Percentiles rank a stretch among this genome's conserved stretches.
These are phyloP conservation scores for Penicillium riverlandense DNA, from an alignment of 495 filamentous ascomycete species.

Conservation along the genomic window DNA sequence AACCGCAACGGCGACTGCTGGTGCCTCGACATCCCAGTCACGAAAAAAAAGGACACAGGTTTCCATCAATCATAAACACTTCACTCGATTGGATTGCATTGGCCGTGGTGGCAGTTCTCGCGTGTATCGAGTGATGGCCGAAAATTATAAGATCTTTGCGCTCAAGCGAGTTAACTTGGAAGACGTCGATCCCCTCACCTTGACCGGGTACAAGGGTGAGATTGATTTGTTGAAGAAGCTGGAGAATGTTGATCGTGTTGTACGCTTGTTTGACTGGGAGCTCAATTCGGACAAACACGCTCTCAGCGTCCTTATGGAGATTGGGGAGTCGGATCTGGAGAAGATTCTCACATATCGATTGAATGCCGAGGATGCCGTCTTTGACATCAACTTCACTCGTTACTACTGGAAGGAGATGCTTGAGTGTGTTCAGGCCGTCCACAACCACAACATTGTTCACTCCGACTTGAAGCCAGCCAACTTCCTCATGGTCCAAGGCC, in stretches of 20 bases:
- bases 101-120: slow-evolving; percentile 87
- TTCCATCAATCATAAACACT: slow-evolving; percentile 83
- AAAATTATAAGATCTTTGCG: slow-evolving; percentile 90
- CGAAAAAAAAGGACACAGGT: slow-evolving; percentile 72
- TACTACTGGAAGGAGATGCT: slow-evolving; percentile 99
- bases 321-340: slow-evolving; percentile 91
- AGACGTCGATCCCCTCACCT: slow-evolving; percentile 73
- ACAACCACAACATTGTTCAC: slow-evolving; percentile 85
- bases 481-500: slow-evolving; percentile 79
- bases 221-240: slow-evolving; percentile 86
- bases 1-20: slow-evolving; percentile 78
- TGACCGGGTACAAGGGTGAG: slow-evolving; percentile 91
- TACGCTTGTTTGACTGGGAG: slow-evolving; percentile 86
- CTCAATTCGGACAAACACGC: slow-evolving; percentile 82
- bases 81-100: slow-evolving; percentile 80
- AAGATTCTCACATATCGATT: slow-evolving; percentile 70
- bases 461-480: slow-evolving; percentile 95
- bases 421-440: slow-evolving; percentile 84
- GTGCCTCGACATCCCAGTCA: slow-evolving; percentile 64
- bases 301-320: slow-evolving; percentile 93
- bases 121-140: slow-evolving; percentile 94
- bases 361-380: slow-evolving; percentile 62
- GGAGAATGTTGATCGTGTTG: slow-evolving; percentile 77
- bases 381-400: slow-evolving; percentile 86
- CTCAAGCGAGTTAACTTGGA: slow-evolving; percentile 89